Percentiles rank a stretch among this genome's conserved stretches.
Conservation (phyloP, 192 early-diverging fungal species). For the Coemansia guatemalensis region DNA sequence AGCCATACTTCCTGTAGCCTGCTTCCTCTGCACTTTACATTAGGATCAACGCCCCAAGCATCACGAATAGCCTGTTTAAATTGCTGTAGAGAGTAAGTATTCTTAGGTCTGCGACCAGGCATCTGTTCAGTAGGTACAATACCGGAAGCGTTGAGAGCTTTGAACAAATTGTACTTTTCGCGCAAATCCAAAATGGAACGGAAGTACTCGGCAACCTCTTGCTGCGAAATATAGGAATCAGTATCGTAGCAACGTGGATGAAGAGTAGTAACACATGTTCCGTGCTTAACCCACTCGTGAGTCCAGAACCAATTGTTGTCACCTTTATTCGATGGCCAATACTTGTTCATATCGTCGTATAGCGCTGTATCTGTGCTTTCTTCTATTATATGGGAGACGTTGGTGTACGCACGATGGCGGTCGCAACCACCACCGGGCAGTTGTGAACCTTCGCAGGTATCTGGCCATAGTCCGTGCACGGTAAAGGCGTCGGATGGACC, state of each 20-base stretch:
- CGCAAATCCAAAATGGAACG: constrained; percentile 55
- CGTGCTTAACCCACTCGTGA: constrained; percentile 83
- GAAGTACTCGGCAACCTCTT: constrained; percentile 66
- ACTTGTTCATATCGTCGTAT: constrained; percentile 57
- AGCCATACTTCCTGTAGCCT: constrained; percentile 46
- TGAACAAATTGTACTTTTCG: constrained; percentile 57
- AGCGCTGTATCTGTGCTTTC: constrained; percentile 28
- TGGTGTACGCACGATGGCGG: constrained; percentile 56
- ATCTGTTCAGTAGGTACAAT: constrained; percentile 49
- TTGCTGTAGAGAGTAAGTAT: constrained; percentile 40
- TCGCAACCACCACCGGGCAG: constrained; percentile 62
- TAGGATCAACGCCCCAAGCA: constrained; percentile 48
- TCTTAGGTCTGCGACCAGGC: constrained; percentile 37
- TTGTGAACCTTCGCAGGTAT: constrained; percentile 59
- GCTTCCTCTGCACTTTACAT: constrained; percentile 41
- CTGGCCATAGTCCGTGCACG: constrained; percentile 81
- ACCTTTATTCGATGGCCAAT: constrained; percentile 71
- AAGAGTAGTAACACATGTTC: constrained; percentile 71
- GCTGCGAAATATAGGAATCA: constrained; percentile 36
- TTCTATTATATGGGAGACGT: constrained; percentile 56
- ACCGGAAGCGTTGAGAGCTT: constrained; percentile 48
- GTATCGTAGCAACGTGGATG: constrained; percentile 58
- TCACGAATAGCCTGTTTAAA: constrained; percentile 36
- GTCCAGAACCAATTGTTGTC: constrained; percentile 79
- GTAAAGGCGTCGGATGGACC: constrained; percentile 64